phyloP scores from a whole-genome alignment of 768 basidiomycete species.

The Lentinula sp. region DNA sequence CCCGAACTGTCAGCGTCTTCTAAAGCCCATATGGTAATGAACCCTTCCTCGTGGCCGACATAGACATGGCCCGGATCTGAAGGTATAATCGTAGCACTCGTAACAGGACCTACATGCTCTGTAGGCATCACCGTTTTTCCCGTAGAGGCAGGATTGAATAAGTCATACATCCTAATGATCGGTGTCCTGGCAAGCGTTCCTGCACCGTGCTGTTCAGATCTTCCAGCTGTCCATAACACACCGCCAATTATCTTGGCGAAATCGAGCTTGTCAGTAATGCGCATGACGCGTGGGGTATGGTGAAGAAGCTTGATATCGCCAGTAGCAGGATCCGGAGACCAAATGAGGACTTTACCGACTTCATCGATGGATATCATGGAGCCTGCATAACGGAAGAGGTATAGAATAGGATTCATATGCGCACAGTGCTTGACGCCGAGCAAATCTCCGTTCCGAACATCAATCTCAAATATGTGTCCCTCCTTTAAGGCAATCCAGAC shows the following conservation, averaged over 20 bases:
- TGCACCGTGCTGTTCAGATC: conserved; percentile 42
- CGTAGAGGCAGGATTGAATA: conserved; percentile 37
- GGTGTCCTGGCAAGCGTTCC: conserved; percentile 45
- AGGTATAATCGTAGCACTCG: conserved; percentile 71
- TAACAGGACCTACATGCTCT: conserved; percentile 77
- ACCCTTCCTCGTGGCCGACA: conserved; percentile 90
- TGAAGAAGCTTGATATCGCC: conserved; percentile 33
- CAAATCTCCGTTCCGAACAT: conserved; percentile 50
- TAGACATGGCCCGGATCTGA: conserved; percentile 63
- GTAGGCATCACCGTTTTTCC: conserved; percentile 52
- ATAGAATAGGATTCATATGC: conserved; percentile 61
- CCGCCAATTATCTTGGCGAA: conserved; percentile 72
- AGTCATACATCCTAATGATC: conserved; percentile 76
- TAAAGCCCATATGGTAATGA: conserved; percentile 74
- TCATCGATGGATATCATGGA: conserved; percentile 84
- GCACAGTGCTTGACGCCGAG: conserved; percentile 51
- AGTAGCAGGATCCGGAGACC: conserved; percentile 37
- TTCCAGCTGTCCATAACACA: conserved; percentile 76
- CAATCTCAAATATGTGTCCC: conserved; percentile 80
- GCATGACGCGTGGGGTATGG: conserved; percentile 49
- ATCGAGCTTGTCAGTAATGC: conserved; percentile 77
- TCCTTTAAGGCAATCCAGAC: conserved; percentile 92
- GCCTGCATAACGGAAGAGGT: conserved; percentile 67
- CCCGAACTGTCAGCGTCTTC: conserved; percentile 10
- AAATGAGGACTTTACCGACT: conserved; percentile 75